Conservation (phyloP, 768 basidiomycete species). For the Paxillus ammoniavirescens region DNA sequence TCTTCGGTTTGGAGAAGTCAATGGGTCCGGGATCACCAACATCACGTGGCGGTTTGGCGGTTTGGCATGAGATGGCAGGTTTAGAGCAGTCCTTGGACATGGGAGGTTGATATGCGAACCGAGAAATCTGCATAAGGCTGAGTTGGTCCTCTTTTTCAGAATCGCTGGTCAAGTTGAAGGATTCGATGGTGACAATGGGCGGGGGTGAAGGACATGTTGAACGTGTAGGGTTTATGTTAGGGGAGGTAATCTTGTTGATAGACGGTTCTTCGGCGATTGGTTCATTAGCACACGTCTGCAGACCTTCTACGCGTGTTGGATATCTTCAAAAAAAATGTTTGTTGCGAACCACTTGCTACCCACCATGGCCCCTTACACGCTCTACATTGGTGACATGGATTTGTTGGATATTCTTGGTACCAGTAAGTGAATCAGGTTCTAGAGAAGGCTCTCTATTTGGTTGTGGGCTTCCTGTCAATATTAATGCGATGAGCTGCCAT, state of each 20-base stretch:
- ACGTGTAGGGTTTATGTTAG: not conserved
- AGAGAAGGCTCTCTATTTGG: not conserved
- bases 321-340: not conserved
- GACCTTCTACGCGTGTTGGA: not conserved
- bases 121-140: constrained; percentile 30
- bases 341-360: not conserved
- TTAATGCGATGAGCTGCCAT: not conserved
- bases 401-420: not conserved
- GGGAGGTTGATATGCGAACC: constrained; percentile 37
- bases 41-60: not conserved
- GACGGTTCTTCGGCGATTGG: not conserved
- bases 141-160: constrained; percentile 27
- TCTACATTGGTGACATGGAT: not conserved
- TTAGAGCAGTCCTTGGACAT: not conserved
- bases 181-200: constrained; percentile 8
- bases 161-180: constrained; percentile 2
- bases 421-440: not conserved
- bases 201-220: constrained; percentile 8
- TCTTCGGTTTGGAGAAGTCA: constrained; percentile 7
- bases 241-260: not conserved
- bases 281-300: not conserved
- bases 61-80: not conserved
- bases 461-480: too few species aligned
- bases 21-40: not conserved
- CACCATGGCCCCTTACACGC: not conserved